Evolutionary conservation across 2,329 filamentous ascomycete species (phyloP).

Genomic region (Fusarium nodosum): DNA sequence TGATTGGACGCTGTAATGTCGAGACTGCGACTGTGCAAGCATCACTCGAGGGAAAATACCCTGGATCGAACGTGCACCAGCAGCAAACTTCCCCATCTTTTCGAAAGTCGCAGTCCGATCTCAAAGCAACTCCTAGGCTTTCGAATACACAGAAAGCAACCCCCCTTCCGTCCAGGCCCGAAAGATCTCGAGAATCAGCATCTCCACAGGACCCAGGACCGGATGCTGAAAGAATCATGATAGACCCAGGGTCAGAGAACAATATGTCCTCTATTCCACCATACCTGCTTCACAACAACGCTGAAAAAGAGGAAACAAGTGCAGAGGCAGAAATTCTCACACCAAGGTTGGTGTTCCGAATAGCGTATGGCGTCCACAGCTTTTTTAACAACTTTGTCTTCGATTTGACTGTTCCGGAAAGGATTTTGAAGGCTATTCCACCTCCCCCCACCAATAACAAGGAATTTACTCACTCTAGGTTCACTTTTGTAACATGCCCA

Average conservation of each 20-base stretch:
- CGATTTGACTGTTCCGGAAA: background rate
- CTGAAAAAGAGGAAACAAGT: background rate
- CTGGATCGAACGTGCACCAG: background rate
- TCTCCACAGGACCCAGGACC: rapidly evolving
- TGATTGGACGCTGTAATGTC: rapidly evolving
- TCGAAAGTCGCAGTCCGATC: too few species aligned
- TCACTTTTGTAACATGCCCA: slow-evolving; percentile 7
- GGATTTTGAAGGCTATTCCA: background rate
- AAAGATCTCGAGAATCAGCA: too few species aligned
- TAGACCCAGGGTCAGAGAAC: rapidly evolving
- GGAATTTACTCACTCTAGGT: slow-evolving; percentile 14
- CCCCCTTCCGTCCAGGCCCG: too few species aligned
- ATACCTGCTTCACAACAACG: too few species aligned
- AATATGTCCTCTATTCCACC: too few species aligned
- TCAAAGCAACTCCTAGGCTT: background rate
- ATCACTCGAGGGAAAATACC: background rate
- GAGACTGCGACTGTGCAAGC: too few species aligned
- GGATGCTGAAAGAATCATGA: rapidly evolving
- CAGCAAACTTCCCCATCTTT: rapidly evolving
- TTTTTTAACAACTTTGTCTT: background rate
- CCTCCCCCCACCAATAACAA: background rate
- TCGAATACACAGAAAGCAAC: rapidly evolving
- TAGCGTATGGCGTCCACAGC: background rate
- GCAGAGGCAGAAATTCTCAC: too few species aligned
- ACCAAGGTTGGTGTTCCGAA: rapidly evolving